Evolutionary conservation across 805 yeast genomes (phyloP), one percentile per base, ranked within the genome.

Genomic region (Kodamaea fukazawae): DNA sequence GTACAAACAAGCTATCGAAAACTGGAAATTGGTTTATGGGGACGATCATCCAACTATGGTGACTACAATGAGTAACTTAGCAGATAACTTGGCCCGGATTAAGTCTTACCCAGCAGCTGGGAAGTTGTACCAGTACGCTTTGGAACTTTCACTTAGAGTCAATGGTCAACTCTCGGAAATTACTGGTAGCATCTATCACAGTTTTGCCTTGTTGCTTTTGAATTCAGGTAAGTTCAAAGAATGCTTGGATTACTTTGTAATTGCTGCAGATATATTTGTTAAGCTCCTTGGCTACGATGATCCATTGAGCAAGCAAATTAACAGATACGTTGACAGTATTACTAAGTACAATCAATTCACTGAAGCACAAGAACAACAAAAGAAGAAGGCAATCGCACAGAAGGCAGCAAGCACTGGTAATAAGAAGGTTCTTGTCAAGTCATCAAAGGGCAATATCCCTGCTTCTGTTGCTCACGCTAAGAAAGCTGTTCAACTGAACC

Each of bases 41-140:
- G 70, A 72, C 3, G 69, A 67, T 38, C 95, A 89, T 57, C 88
- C 96, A 32, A 83, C 86, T 40, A 63, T 75, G 20, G 67, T 85
- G 36, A 79, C 81, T 43, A 75, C 87, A 6, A 65, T 78, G 54
- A 69, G 80, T 49, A 76, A 86, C 54, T 67, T 79, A 53, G 83
- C 82, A 3, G 67, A 76, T 11, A 72, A 79, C 53, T 68, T 86
- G 41, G 78, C 81, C 44, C 71, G 73, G 36, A 56, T 75, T 38
- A 73, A 76, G 46, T 64, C 78, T 47, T 62, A 50, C 41, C 52
- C 58, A 12, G 72, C 71, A 34, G 75, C 91, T 3, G 59, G 72
- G 31, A 65, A 66, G 26, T 72, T 88, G 47, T 75, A 79, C 51
- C 63, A 70, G 35, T 63, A 67, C 32, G 76, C 88, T 2, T 60